Evolutionary conservation across 2,329 filamentous ascomycete species (phyloP).

Genomic region (Exophiala sideris): DNA sequence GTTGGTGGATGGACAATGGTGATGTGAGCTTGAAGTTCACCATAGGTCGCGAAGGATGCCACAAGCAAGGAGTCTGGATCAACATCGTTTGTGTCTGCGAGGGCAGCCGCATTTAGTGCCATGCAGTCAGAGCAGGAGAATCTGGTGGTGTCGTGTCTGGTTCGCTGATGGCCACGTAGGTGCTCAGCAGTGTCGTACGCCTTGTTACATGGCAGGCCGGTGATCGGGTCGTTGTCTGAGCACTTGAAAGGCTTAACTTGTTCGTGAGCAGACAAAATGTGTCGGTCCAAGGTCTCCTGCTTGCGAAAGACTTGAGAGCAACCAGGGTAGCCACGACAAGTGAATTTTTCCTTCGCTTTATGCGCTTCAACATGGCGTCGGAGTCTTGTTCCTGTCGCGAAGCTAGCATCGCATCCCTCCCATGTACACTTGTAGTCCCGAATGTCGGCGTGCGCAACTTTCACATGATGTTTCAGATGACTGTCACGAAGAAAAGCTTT

Average conservation of each 20-base stretch:
- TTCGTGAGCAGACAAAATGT: conserved; percentile 74
- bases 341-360: conserved; percentile 69
- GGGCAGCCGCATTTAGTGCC: conserved; percentile 33
- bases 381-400: conserved; percentile 74
- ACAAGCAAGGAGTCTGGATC: conserved; percentile 29
- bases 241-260: conserved; percentile 70
- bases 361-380: conserved; percentile 76
- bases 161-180: conserved; percentile 67
- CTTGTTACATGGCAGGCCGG: conserved; percentile 57
- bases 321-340: conserved; percentile 65
- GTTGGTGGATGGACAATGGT: conserved; percentile 66
- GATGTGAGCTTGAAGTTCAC: conserved; percentile 70
- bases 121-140: conserved; percentile 77
- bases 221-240: conserved; percentile 52
- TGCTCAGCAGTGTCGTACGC: conserved; percentile 71
- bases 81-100: conserved; percentile 35
- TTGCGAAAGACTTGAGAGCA: conserved; percentile 83
- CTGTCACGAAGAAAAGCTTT: conserved; percentile 85
- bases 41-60: conserved; percentile 67
- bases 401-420: conserved; percentile 72
- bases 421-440: conserved; percentile 69
- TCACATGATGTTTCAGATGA: conserved; percentile 80
- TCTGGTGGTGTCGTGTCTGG: conserved; percentile 65
- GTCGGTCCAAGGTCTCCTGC: conserved; percentile 77
- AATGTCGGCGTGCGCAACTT: conserved; percentile 72